Base-by-base conservation (phyloP, 1,139 yeast species). In the Pneumocystis murina region DNA sequence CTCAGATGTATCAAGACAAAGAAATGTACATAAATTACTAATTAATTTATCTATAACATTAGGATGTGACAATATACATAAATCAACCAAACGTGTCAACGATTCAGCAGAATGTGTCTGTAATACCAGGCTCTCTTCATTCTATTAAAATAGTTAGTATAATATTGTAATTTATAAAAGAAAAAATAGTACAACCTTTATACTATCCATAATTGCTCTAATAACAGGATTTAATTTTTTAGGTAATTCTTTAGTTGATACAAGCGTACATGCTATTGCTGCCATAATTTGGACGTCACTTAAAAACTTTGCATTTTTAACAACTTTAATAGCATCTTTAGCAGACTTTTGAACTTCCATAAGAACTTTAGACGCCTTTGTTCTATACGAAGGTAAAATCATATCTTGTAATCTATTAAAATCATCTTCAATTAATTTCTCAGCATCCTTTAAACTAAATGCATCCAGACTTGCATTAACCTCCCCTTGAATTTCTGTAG, bases 381-480 rank as follows among this genome's bases (percentile, higher is more conserved):
- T 82, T 67, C 92, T 84, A 68, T 84, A 81, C 2, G 89, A 80
- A 2, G 96, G 83, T n/a, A 86, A 79, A 70, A 94, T 76, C 10
- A 80, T 72, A 66, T 82, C 83, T 68, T 83, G 77, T 68, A 90
- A 75, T 71, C 86, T 86, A 24, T 81, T 82, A 72, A 82, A 89
- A 5, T 84, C 82, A 62, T 85, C 89, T 62, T 78, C 77, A 40
- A 85, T 78, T 8, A 91, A 80, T 68, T 82, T 81, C 66, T 86
- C 86, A 0, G 97, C 97, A 68, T 83, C 82, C 59, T 81, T 86
- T 61, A 92, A 74, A 12, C 89, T 82, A 74, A 94, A 94, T 0
- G 97, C 97, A 69, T 86, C 91, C 0, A 96, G 91, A 0, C 97
- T 97, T 3, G 97, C 96, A 67, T 88, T 96, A 0, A 84, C 79